Evolutionary conservation across 2,329 filamentous ascomycete genomes (phyloP), one percentile per base, ranked within the genome.

Genomic region (Herpotrichia juniperi): DNA sequence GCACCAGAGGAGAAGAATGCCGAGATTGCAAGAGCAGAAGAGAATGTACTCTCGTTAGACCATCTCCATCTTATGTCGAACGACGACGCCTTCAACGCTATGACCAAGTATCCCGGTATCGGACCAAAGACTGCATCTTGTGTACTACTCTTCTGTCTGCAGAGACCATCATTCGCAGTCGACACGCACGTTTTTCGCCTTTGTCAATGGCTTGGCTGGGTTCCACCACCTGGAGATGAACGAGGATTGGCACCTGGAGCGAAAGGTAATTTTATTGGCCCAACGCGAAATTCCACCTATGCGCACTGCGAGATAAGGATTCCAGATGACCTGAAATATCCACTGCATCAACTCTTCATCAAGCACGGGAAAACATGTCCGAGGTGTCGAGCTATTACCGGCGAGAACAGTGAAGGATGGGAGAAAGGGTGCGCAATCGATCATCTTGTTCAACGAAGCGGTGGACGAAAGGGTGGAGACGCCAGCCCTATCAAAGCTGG

Each of bases 171-270:
- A 48, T 87, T 88, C 57, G 85, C 85, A 0, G 85, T 87, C 8
- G 85, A 88, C 58, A 88, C 85, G 1, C 85, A 88, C 66, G 84
- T 87, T 53, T 87, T 87, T 63, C 81, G 85, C 1, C 78, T 87
- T 12, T 82, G 79, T 58, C 81, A 82, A 46, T 86, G 85, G 78
- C 77, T 88, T 0, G 80, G 80, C 21, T 87, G 85, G 85, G 75
- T 87, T 1, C 85, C 85, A 0, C 68, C 76, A 42, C 53, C 72
- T 50, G 69, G 73, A 48, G 62, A 74, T 31, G 56, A 64, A 12
- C 57, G 63, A 31, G 67, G 68, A 21, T 59, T 73, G 11, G 56
- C 65, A 28, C 66, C 69, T 10, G 62, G 61, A 7, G 57, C 58
- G 2, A 75, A 75, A 54, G 75, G 76, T 19, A 71, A 74, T 1